These are phyloP conservation scores for Gigaspora rosea DNA, from an alignment of 192 early-diverging fungal genomes.

Conservation along the genomic window DNA sequence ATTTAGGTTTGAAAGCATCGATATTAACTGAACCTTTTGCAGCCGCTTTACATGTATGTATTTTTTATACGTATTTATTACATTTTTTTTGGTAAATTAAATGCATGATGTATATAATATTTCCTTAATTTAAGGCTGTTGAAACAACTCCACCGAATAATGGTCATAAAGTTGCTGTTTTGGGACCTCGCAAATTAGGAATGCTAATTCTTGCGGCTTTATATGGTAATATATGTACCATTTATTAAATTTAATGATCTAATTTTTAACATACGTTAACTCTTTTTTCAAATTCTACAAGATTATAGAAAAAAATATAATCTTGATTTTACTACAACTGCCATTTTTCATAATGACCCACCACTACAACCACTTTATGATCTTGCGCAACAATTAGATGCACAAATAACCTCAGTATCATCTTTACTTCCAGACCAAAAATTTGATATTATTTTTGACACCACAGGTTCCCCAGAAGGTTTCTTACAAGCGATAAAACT, in stretches of 20 bases:
- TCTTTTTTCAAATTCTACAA: slow-evolving; percentile 1
- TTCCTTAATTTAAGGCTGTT: background rate
- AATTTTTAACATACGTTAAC: background rate
- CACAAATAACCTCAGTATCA: background rate
- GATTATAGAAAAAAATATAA: background rate
- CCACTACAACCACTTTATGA: background rate
- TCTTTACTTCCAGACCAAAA: background rate
- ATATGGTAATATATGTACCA: background rate
- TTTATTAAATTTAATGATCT: background rate
- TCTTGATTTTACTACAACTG: slow-evolving; percentile 1
- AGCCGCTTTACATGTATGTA: background rate
- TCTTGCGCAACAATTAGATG: background rate
- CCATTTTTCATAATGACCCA: background rate
- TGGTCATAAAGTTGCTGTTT: background rate
- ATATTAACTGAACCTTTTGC: slow-evolving; percentile 6
- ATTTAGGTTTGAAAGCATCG: background rate
- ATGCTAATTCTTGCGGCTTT: slow-evolving; percentile 6
- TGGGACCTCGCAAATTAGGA: slow-evolving; percentile 13
- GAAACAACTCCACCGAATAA: slow-evolving; percentile 8
- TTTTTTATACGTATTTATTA: background rate
- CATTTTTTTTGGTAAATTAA: background rate
- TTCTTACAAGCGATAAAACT: background rate
- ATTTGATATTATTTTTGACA: slow-evolving; percentile 8
- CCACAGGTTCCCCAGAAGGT: background rate
- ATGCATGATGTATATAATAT: background rate